Evolutionary conservation across 371 early-diverging fungal genomes (phyloP), one percentile per base, ranked within the genome.

Genomic region (Entomophthora muscae): DNA sequence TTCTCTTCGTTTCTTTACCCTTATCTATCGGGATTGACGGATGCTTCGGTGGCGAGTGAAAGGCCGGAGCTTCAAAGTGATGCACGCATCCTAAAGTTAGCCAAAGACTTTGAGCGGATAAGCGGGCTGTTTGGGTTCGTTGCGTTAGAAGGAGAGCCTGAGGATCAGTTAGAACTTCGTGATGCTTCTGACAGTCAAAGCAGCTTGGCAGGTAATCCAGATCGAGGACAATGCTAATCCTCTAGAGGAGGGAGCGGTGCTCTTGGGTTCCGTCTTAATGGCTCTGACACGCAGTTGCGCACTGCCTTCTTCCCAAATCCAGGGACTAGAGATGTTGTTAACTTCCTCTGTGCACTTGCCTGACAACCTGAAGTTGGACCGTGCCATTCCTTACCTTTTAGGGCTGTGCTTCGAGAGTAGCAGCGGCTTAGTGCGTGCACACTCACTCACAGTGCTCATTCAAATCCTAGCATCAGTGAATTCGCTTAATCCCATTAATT

Each of bases 331-430:
- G 63, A 78, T 91, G 66, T 69, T 90, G 0, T 68, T 87, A 0
- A 84, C 81, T 1, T 65, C 91, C 2, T 79, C 80, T 2, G 74
- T 79, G 28, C 78, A 85, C 63, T 66, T 90, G 0, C 68, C 81
- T 0, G 91, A 91, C 64, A 84, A 83, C 63, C 77, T 83, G 31
- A 82, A 83, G 52, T 70, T 93, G 26, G 92, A 96, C 68, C 77
- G 91, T 23, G 64, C 90, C 1, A 75, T 93, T 1, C 95, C 97
- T 26, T 90, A 89, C 70, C 57, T 93, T 24, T 80, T 93, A 22
- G 72, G 77, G 1, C 71, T 93, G 1, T 66, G 89, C 0, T 69
- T 68, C 0, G 93, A 94, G 67, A 78, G 84, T 24, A 73, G 76
- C 27, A 78, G 84, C 10, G 27, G 31, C 32, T 12, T 63, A 2